Percentiles rank a stretch among this genome's conserved stretches.
phyloP scores from a whole-genome alignment of 805 yeast species.

The Teunomyces stri region DNA sequence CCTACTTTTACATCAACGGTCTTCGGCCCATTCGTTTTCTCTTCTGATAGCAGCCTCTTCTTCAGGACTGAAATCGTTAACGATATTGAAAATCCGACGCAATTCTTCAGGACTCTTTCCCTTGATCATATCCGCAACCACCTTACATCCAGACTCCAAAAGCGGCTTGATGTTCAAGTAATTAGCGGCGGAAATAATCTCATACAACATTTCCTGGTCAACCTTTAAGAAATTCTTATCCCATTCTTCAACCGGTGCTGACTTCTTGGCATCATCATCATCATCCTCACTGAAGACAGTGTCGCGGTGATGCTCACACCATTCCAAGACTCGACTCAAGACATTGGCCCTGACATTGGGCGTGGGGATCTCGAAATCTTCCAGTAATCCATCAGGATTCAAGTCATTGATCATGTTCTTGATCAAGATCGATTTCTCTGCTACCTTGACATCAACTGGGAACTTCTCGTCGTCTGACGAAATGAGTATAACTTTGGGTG shows the following conservation, averaged over 20 bases:
- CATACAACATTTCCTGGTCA: slow-evolving; percentile 87
- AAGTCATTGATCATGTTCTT: slow-evolving; percentile 84
- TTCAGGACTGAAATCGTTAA: slow-evolving; percentile 80
- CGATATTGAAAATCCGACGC: slow-evolving; percentile 75
- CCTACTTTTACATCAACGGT: slow-evolving; percentile 47
- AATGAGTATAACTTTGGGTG: slow-evolving; percentile 51
- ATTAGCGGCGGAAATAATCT: slow-evolving; percentile 78
- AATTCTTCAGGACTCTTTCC: slow-evolving; percentile 79
- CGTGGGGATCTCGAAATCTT: slow-evolving; percentile 77
- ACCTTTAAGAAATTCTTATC: slow-evolving; percentile 91
- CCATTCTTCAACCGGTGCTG: slow-evolving; percentile 95
- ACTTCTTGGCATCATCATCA: slow-evolving; percentile 79
- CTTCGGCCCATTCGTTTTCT: slow-evolving; percentile 91
- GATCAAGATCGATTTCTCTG: slow-evolving; percentile 80
- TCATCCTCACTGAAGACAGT: slow-evolving; percentile 69
- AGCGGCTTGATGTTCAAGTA: slow-evolving; percentile 73
- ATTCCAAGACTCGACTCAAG: slow-evolving; percentile 85
- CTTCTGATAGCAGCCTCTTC: slow-evolving; percentile 85
- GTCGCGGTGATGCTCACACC: slow-evolving; percentile 94
- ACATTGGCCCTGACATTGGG: slow-evolving; percentile 89
- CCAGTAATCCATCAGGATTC: slow-evolving; percentile 57
- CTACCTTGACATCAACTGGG: slow-evolving; percentile 75
- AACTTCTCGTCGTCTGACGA: slow-evolving; percentile 82
- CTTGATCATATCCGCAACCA: slow-evolving; percentile 80
- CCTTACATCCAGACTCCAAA: slow-evolving; percentile 75